These are phyloP conservation scores for Colletotrichum scovillei DNA, from an alignment of 2,329 filamentous ascomycete genomes.

Conservation along the genomic window DNA sequence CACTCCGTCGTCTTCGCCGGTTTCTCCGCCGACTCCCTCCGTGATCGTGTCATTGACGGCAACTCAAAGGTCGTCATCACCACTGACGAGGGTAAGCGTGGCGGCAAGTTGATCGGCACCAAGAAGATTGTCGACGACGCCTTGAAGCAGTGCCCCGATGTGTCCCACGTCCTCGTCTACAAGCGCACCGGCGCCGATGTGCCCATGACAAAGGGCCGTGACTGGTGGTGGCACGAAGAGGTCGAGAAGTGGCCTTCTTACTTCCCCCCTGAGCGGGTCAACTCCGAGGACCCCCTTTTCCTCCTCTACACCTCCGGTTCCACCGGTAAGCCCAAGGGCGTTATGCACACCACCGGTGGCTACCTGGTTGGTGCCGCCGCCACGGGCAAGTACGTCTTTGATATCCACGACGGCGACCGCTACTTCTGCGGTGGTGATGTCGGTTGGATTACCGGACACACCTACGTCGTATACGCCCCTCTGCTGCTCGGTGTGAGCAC, in stretches of 20 bases:
- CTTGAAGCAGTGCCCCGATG: constrained; percentile 92
- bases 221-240: constrained; percentile 99
- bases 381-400: constrained; percentile 98
- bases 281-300: constrained; percentile 96
- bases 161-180: constrained; percentile 88
- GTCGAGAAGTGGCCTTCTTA: constrained; percentile 96
- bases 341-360: constrained; percentile 96
- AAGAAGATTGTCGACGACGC: constrained; percentile 99
- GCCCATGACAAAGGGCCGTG: constrained; percentile 88
- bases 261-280: constrained; percentile 88
- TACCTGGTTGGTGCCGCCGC: constrained; percentile 94
- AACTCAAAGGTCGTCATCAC: constrained; percentile 95
- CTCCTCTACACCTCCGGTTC: constrained; percentile 98
- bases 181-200: constrained; percentile 95
- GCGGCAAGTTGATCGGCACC: constrained; percentile 95
- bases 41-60: constrained; percentile 93
- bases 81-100: constrained; percentile 96
- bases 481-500: constrained; percentile 92
- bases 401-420: constrained; percentile 91
- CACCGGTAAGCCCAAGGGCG: constrained; percentile 98
- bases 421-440: constrained; percentile 99
- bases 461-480: constrained; percentile 97
- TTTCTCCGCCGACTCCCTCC: constrained; percentile 95
- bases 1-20: constrained; percentile 99
- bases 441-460: constrained; percentile 99